phyloP scores from a whole-genome alignment of 257 asterid species.

The Agastache rugosa region DNA sequence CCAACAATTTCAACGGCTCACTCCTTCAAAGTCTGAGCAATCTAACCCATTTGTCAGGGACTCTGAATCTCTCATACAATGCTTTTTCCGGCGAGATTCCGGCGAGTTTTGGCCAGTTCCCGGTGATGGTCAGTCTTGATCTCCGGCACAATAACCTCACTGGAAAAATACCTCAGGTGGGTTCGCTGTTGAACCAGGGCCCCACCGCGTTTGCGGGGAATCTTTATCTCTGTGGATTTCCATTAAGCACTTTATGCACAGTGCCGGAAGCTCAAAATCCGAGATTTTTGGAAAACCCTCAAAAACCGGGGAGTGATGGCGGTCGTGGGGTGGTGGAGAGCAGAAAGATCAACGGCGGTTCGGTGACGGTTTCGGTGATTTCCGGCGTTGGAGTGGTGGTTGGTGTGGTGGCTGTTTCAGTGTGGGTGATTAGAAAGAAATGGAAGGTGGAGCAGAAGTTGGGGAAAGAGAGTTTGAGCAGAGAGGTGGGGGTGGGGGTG shows the following conservation, averaged over 20 bases:
- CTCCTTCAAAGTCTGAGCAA: conserved; percentile 62
- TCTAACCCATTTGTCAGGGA: conserved; percentile 66
- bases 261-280: conserved; percentile 73
- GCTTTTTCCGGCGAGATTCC: conserved; percentile 81
- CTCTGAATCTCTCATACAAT: conserved; percentile 81
- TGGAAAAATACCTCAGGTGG: conserved; percentile 86
- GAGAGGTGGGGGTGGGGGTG: conserved; percentile 36
- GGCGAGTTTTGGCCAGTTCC: conserved; percentile 70
- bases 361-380: conserved; percentile 59
- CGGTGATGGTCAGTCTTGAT: conserved; percentile 82
- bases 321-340: conserved; percentile 45
- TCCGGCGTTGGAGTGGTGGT: conserved; percentile 62
- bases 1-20: conserved; percentile 71
- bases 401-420: conserved; percentile 59
- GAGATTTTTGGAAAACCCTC: conserved; percentile 46
- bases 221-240: conserved; percentile 88
- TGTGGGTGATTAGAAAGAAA: conserved; percentile 63
- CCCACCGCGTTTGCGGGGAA: conserved; percentile 96
- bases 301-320: conserved; percentile 53
- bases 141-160: conserved; percentile 72
- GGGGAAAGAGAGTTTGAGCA: conserved; percentile 50
- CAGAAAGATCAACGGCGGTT: conserved; percentile 46
- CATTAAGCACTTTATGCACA: conserved; percentile 59
- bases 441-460: conserved; percentile 54
- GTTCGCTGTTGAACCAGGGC: conserved; percentile 87